Base-by-base conservation (phyloP, 1,284 basidiomycete species). In the Porogramme epimiltina region DNA sequence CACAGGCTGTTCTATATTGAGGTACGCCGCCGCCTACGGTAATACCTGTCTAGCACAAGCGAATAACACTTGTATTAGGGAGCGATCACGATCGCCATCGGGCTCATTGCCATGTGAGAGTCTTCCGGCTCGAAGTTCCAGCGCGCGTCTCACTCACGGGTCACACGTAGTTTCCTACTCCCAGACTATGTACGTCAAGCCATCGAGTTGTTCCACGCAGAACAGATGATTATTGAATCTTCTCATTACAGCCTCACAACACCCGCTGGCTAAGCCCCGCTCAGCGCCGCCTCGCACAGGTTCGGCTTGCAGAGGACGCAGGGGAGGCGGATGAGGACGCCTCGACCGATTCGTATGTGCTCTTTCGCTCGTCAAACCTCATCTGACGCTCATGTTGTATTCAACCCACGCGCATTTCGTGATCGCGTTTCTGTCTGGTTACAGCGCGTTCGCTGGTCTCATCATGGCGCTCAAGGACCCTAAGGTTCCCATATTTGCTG, bases 251-350 rank as follows among this genome's bases (percentile, higher is more conserved):
- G 82, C 82, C 84, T 2, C 65, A 79, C 47, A 90, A 90, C 60
- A 89, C 87, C 1, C 73, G 77, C 31, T 89, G 88, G 76, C 70
- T 91, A 55, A 70, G 77, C 16, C 68, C 72, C 1, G 72, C 74
- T 6, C 85, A 92, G 60, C 73, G 77, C 13, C 76, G 77, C 8
- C 75, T 92, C 16, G 89, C 88, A 1, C 85, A 87, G 62, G 80
- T 82, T 0, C 81, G 90, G 8, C 76, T 92, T 25, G 78, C 85
- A 0, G 88, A 91, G 64, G 89, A 91, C 63, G 82, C 80, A 16
- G 87, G 87, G 2, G 86, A 87, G 68, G 82, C 83, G 0, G 85
- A 88, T 56, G 69, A 79, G 55, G 85, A 86, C 59, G 75, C 75
- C 38, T 64, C 66, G 0, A 66, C 77, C 40, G 78, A 82, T 45